Evolutionary conservation across 371 early-diverging fungal genomes (phyloP).

Genomic region (Conidiobolus incongruus): DNA sequence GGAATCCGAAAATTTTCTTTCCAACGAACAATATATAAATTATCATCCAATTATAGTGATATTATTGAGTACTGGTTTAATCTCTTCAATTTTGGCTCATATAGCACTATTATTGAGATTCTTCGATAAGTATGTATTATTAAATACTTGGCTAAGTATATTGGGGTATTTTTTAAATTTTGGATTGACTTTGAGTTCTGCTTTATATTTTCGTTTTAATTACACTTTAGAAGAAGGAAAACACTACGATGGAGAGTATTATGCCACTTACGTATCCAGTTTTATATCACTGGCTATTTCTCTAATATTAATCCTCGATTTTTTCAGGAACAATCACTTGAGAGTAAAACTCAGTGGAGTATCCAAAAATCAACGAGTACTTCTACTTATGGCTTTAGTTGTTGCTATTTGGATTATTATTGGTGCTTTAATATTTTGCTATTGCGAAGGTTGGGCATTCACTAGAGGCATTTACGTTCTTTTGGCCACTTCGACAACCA

Average conservation of each 20-base stretch:
- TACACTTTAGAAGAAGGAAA: not conserved
- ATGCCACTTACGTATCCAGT: not conserved
- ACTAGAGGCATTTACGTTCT: not conserved
- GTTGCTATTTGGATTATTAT: not conserved
- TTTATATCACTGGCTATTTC: not conserved
- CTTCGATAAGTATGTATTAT: not conserved
- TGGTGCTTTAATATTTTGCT: constrained; percentile 1
- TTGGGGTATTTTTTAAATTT: not conserved
- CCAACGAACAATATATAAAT: not conserved
- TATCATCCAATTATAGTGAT: not conserved
- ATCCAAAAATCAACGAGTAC: not conserved
- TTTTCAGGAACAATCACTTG: not conserved
- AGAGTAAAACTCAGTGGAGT: not conserved
- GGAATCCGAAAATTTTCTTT: not conserved
- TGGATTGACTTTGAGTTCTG: not conserved
- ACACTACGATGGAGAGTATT: not conserved
- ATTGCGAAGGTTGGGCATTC: constrained; percentile 2
- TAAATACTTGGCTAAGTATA: not conserved
- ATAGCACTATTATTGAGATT: not conserved
- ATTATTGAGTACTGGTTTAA: not conserved
- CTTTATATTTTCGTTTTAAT: not conserved
- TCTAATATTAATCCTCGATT: not conserved
- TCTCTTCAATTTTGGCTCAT: not conserved
- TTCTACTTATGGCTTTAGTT: not conserved
- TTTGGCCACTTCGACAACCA: constrained; percentile 3